Evolutionary conservation across 2,329 filamentous ascomycete genomes (phyloP).

Genomic region (Plectosphaerella cucumerina): DNA sequence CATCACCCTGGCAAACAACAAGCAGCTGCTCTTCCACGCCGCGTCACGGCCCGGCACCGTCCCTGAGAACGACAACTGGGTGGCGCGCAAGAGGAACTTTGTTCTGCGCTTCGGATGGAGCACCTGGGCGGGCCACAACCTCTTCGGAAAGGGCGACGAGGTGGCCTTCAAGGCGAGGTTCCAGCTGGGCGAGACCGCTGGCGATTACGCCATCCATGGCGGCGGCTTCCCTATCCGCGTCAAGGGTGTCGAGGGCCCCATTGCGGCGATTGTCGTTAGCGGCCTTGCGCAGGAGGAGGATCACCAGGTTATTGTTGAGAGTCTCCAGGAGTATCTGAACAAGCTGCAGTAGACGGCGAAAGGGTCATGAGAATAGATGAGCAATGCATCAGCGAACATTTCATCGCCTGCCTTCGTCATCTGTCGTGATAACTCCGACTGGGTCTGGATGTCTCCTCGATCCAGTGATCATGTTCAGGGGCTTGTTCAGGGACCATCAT

Average conservation of each 20-base stretch:
- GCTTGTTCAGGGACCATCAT: no score
- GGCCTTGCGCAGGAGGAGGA: conserved; percentile 1
- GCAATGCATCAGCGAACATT: no score
- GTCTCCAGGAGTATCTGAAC: background rate
- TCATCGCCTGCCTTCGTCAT: no score
- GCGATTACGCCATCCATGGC: conserved; percentile 5
- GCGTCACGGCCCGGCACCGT: conserved; percentile 5
- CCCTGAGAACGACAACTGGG: conserved; percentile 9
- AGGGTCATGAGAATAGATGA: no score
- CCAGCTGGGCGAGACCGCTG: conserved; percentile 5
- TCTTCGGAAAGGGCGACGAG: conserved; percentile 6
- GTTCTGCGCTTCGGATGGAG: conserved; percentile 5
- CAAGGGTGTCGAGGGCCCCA: background rate
- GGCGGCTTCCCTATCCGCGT: background rate
- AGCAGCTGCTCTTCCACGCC: conserved; percentile 8
- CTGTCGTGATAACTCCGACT: no score
- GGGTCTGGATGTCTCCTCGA: no score
- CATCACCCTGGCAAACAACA: conserved; percentile 6
- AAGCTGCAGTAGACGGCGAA: background rate
- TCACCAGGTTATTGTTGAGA: conserved; percentile 3
- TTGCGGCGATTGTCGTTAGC: background rate
- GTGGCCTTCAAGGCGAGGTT: conserved; percentile 5
- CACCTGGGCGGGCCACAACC: conserved; percentile 6
- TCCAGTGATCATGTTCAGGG: no score
- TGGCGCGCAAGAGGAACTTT: conserved; percentile 7